Evolutionary conservation across 192 early-diverging fungal species (phyloP).

Genomic region (Umbelopsis sp.): DNA sequence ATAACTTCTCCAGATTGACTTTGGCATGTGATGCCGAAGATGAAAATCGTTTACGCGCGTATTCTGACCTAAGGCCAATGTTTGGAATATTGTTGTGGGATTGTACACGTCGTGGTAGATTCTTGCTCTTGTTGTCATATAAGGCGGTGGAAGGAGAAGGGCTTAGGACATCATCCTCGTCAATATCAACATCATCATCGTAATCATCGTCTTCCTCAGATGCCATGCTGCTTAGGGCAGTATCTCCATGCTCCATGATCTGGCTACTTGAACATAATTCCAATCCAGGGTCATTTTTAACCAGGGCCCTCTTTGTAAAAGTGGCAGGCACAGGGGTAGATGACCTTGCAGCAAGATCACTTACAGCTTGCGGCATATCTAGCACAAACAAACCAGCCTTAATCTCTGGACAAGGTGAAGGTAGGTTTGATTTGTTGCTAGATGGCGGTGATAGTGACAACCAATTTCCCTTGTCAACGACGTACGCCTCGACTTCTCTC

Average conservation of each 20-base stretch:
- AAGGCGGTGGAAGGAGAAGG: not conserved
- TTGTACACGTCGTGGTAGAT: slow-evolving; percentile 10
- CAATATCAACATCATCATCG: not conserved
- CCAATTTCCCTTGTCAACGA: slow-evolving; percentile 41
- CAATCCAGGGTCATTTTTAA: slow-evolving; percentile 15
- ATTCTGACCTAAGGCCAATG: not conserved
- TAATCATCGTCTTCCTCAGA: slow-evolving; percentile 4
- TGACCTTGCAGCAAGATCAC: slow-evolving; percentile 25
- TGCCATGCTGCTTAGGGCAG: not conserved
- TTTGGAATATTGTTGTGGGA: slow-evolving; percentile 9
- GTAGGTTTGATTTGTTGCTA: not conserved
- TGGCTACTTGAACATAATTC: slow-evolving; percentile 18
- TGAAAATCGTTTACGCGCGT: not conserved
- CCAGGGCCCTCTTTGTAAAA: slow-evolving; percentile 14
- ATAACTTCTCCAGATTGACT: slow-evolving; percentile 12
- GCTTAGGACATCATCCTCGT: not conserved
- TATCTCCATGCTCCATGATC: slow-evolving; percentile 18
- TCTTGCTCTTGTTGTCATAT: not conserved
- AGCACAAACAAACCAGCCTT: slow-evolving; percentile 42
- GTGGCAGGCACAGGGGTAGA: slow-evolving; percentile 25
- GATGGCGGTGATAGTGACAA: not conserved
- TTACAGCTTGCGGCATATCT: slow-evolving; percentile 29
- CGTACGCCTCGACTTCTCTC: slow-evolving; percentile 30
- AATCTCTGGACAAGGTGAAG: slow-evolving; percentile 5
- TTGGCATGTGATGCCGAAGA: slow-evolving; percentile 8